Conservation (phyloP, 257 asterid species). For the Echites panduratus region DNA sequence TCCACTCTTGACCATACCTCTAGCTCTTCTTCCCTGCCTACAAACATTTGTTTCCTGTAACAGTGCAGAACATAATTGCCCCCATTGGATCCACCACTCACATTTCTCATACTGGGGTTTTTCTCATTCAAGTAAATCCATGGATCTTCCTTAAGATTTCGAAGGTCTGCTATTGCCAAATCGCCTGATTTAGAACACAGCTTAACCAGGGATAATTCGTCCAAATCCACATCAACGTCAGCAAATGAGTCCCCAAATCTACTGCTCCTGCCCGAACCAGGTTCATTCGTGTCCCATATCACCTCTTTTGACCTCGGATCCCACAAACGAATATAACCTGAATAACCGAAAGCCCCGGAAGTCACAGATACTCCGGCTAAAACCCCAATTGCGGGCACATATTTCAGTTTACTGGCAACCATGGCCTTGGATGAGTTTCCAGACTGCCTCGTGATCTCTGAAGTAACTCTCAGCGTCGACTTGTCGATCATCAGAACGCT, state of each 20-base stretch:
- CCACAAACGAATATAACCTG: conserved; percentile 88
- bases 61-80: conserved; percentile 48
- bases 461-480: conserved; percentile 38
- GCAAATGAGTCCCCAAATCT: conserved; percentile 90
- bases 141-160: conserved; percentile 76
- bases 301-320: conserved; percentile 61
- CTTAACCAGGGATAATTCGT: conserved; percentile 54
- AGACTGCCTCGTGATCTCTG: conserved; percentile 65
- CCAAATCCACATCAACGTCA: conserved; percentile 57
- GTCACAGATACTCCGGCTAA: conserved; percentile 63
- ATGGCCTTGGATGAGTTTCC: conserved; percentile 65
- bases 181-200: conserved; percentile 92
- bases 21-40: conserved; percentile 78
- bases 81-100: conserved; percentile 37
- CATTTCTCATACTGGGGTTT: conserved; percentile 73
- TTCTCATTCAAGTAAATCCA: conserved; percentile 88
- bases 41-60: conserved; percentile 68
- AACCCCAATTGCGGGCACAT: conserved; percentile 35
- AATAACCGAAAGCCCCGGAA: conserved; percentile 80
- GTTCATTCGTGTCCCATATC: conserved; percentile 88
- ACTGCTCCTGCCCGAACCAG: conserved; percentile 92
- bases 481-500: conserved; percentile 69
- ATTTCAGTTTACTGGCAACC: conserved; percentile 63
- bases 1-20: conserved; percentile 84
- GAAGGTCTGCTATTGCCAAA: conserved; percentile 75